A percentile compares a stretch with the other conserved stretches of the same genome.
Evolutionary conservation across 1,284 basidiomycete genomes (phyloP).

Genomic region (Irpex rosettiformis): DNA sequence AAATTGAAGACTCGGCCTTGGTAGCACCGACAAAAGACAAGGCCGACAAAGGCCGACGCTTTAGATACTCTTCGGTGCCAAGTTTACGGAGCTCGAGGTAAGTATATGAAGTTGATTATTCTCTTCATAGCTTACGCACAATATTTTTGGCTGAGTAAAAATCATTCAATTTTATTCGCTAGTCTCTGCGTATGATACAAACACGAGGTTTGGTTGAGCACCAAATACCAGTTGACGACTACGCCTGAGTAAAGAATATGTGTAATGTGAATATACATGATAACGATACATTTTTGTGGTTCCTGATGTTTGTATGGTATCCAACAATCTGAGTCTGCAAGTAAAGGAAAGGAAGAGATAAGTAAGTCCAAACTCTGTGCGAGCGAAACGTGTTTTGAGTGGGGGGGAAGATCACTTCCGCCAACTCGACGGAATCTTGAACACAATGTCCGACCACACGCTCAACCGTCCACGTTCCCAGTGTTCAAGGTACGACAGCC

Average conservation of each 20-base stretch:
- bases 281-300: not conserved
- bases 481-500: constrained; percentile 73
- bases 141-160: no score
- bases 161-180: no score
- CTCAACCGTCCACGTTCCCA: constrained; percentile 80
- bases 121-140: no score
- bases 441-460: constrained; percentile 73
- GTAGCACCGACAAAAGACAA: no score
- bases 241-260: not conserved
- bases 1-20: no score
- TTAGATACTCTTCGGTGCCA: no score
- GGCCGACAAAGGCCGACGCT: no score
- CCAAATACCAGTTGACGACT: not conserved
- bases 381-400: not conserved
- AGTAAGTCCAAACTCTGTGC: not conserved
- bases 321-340: not conserved
- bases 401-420: constrained; percentile 34
- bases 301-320: not conserved
- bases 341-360: not conserved
- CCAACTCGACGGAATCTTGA: constrained; percentile 84
- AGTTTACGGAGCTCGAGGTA: no score
- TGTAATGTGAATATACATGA: not conserved
- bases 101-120: no score
- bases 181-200: no score
- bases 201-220: not conserved